Base-by-base conservation (phyloP, 306 rosid genomes). In the Prunus salicina region DNA sequence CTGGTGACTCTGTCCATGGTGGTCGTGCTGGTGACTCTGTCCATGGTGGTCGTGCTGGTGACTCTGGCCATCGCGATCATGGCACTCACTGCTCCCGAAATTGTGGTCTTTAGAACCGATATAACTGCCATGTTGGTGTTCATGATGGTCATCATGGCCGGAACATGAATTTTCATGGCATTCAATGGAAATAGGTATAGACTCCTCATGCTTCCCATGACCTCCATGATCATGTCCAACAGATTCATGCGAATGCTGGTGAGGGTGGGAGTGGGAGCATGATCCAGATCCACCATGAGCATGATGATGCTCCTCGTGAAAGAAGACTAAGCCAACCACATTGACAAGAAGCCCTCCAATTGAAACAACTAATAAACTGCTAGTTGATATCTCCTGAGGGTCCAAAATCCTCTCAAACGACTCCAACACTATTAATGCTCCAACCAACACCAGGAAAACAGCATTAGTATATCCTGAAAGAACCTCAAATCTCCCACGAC, bases 241-340 rank as follows among this genome's bases (percentile, higher is more conserved):
- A 46, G 83, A 85, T 67, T 69, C 78, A 28, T 78, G 85, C 8
- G 24, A 56, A 74, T 91, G 86, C 32, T 78, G 78, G 71, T 75
- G 83, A 30, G 76, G 78, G 51, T 79, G 79, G 10, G 86, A 76
- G 41, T 81, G 80, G 15, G 87, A 78, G 75, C 80, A 77, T 22
- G 87, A 80, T 57, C 91, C 91, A 20, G 93, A 81, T 72, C 86
- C 89, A 79, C 96, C 97, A 81, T 93, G 98, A 46, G 96, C 98
- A 82, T 88, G 98, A 82, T 91, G 98, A 82, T 93, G 98, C 86
- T 93, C 98, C 84, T 93, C 98, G 2, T 93, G 98, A 81, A 93
- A 91, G 90, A 93, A 93, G 79, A 93, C 68, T 76, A 93, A 86
- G 68, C 98, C 98, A 67, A 93, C 78, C 69, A 93, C 76, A 76